A percentile compares a stretch with the other conserved stretches of the same genome.
Evolutionary conservation across 305 asterid genomes (phyloP).

Genomic region (Rubia balearica): DNA sequence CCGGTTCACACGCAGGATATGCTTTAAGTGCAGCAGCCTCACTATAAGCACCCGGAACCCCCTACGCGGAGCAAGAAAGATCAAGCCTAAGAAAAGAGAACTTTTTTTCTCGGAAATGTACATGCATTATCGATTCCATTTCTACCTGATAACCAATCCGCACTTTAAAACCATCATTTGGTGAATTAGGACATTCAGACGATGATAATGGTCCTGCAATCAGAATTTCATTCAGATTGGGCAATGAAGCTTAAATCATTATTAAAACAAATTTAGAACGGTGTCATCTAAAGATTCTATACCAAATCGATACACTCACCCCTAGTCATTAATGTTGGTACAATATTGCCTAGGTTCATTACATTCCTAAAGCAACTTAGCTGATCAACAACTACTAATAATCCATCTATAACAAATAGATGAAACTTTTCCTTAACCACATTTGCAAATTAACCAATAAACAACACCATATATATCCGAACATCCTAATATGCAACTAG

Average conservation of each 20-base stretch:
- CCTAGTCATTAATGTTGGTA: background rate
- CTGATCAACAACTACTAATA: background rate
- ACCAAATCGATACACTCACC: background rate
- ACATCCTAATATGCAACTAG: background rate
- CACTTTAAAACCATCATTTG: slow-evolving; percentile 42
- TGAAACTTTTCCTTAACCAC: background rate
- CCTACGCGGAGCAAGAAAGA: slow-evolving; percentile 35
- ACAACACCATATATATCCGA: background rate
- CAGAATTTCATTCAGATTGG: background rate
- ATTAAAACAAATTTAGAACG: too few relatives aligned
- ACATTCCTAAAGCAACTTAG: background rate
- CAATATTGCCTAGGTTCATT: background rate
- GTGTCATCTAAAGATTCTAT: background rate
- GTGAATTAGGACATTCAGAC: slow-evolving; percentile 25
- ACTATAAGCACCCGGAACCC: slow-evolving; percentile 76
- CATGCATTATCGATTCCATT: background rate
- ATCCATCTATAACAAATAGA: background rate
- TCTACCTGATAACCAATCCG: slow-evolving; percentile 84
- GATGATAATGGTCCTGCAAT: slow-evolving; percentile 73
- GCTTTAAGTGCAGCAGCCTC: slow-evolving; percentile 80
- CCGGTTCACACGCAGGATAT: slow-evolving; percentile 72
- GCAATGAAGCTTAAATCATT: background rate
- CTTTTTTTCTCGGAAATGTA: background rate
- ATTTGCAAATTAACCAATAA: background rate
- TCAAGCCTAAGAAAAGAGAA: slow-evolving; percentile 14